phyloP scores from a whole-genome alignment of 805 yeast genomes.

The Hanseniaspora taiwanica region DNA sequence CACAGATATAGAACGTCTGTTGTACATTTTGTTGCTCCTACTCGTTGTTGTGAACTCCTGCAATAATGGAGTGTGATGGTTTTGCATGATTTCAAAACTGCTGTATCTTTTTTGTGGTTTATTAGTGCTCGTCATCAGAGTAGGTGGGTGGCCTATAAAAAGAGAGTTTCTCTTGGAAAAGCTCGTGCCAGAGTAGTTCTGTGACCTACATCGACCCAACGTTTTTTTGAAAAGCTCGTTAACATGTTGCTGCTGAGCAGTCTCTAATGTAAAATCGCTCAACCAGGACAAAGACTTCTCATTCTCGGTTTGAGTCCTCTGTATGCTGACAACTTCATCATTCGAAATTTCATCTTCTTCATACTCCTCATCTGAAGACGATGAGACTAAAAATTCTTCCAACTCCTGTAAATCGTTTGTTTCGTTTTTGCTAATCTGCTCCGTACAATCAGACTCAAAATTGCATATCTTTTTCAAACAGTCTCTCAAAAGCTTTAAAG shows the following conservation, averaged over 20 bases:
- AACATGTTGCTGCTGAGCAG: background rate
- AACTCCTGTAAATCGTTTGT: too few species aligned
- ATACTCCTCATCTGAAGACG: too few species aligned
- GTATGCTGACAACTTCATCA: too few species aligned
- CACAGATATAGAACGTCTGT: constrained; percentile 7
- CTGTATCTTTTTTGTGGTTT: background rate
- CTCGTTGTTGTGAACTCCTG: background rate
- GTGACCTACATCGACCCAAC: background rate
- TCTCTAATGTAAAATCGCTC: too few species aligned
- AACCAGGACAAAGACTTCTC: too few species aligned
- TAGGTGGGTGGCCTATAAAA: background rate
- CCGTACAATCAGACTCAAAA: background rate
- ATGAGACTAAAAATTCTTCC: too few species aligned
- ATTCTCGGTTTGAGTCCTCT: too few species aligned
- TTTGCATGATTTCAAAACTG: background rate
- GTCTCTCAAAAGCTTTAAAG: background rate
- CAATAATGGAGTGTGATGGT: background rate
- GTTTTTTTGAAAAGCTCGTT: background rate
- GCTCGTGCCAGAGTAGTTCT: background rate
- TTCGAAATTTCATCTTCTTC: too few species aligned
- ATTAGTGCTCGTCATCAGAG: background rate
- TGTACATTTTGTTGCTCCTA: background rate
- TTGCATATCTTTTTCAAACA: background rate
- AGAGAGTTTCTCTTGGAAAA: too few species aligned
- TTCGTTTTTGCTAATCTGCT: too few species aligned